Conservation (phyloP, 257 asterid genomes). For the Nicotiana tomentosiformis region DNA sequence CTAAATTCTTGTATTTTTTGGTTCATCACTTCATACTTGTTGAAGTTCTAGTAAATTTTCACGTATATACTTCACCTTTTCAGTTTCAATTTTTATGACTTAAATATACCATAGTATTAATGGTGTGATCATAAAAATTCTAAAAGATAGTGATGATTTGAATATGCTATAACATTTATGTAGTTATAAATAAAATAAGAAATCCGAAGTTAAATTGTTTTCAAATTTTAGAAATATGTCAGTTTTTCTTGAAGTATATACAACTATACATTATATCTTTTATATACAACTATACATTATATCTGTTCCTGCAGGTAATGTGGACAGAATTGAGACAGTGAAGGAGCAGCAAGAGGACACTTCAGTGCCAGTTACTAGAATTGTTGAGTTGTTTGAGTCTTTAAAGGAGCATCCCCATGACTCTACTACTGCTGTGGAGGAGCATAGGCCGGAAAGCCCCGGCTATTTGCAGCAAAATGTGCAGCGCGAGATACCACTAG, state of each 20-base stretch:
- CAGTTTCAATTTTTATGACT: too few species aligned
- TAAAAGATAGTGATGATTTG: background rate
- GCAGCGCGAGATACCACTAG: constrained; percentile 2
- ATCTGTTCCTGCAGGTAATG: background rate
- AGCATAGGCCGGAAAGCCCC: background rate
- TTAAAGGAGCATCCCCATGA: background rate
- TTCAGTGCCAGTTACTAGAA: background rate
- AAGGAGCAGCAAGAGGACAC: background rate
- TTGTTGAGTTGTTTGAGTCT: background rate
- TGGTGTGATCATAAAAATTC: too few species aligned
- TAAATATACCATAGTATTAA: too few species aligned
- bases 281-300: too few species aligned
- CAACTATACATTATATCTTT: too few species aligned
- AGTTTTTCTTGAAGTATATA: too few species aligned
- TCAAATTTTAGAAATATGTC: too few species aligned
- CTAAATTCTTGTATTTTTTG: too few species aligned
- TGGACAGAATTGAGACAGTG: background rate
- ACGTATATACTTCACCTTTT: background rate
- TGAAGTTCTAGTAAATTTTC: background rate
- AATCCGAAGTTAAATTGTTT: too few species aligned
- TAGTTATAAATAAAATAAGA: too few species aligned
- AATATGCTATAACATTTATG: background rate
- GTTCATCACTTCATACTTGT: background rate
- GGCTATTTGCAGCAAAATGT: constrained; percentile 6
- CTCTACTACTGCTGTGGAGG: background rate